Conservation (phyloP, 495 filamentous ascomycete species). For the Letharia lupina region DNA sequence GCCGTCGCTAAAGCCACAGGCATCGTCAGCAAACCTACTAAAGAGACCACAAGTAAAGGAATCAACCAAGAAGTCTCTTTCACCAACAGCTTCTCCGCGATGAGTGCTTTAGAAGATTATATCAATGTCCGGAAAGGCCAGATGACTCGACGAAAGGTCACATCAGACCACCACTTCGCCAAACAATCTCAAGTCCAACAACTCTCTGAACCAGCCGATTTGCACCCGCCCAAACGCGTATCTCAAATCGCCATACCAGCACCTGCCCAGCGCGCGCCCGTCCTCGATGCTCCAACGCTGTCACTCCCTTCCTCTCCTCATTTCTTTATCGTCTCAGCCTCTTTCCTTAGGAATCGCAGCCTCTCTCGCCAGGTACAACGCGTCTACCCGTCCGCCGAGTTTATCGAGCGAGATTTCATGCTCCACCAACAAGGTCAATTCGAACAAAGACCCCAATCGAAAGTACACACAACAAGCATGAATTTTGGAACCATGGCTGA, state of each 20-base stretch:
- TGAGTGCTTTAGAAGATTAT: conserved; percentile 37
- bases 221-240: not conserved
- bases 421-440: conserved; percentile 20
- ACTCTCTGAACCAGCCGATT: not conserved
- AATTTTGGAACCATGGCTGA: conserved; percentile 29
- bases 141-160: conserved; percentile 30
- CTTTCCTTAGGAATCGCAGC: conserved; percentile 36
- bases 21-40: not conserved
- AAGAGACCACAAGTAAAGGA: not conserved
- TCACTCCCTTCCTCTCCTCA: conserved; percentile 17
- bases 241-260: not conserved
- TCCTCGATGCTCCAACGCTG: conserved; percentile 15
- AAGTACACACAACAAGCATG: not conserved
- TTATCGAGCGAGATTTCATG: conserved; percentile 54
- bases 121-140: conserved; percentile 33
- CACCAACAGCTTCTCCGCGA: conserved; percentile 22
- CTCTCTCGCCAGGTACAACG: conserved; percentile 41
- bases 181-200: not conserved
- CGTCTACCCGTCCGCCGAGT: conserved; percentile 41
- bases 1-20: not conserved
- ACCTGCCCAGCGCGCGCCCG: conserved; percentile 7
- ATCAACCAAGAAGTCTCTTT: not conserved
- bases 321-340: conserved; percentile 42
- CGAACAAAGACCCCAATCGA: not conserved
- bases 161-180: conserved; percentile 16